Evolutionary conservation across 2,329 filamentous ascomycete genomes (phyloP).

Genomic region (Beauveria bassiana): DNA sequence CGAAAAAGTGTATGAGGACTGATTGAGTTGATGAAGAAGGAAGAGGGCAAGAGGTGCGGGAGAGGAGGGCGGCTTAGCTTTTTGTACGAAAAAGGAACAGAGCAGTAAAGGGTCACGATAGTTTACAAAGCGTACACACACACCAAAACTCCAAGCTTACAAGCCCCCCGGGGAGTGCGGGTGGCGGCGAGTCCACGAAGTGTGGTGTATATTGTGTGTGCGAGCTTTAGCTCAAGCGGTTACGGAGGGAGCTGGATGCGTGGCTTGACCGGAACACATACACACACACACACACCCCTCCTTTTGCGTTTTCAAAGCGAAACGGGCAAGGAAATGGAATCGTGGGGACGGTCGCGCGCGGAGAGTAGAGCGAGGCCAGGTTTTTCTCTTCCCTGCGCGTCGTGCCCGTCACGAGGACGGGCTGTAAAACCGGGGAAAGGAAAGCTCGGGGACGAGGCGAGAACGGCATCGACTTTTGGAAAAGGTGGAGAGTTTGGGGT

Average conservation of each 20-base stretch:
- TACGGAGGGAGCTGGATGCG: conserved; percentile 1
- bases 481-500: conserved; percentile 9
- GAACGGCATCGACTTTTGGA: conserved; percentile 8
- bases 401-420: conserved; percentile 6
- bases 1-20: not conserved
- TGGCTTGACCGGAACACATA: not conserved
- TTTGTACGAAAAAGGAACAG: conserved; percentile 4
- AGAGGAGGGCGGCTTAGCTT: not conserved
- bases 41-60: not conserved
- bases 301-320: not conserved
- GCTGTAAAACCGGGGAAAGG: conserved; percentile 3
- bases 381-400: not conserved
- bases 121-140: conserved; percentile 1
- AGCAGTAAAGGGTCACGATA: conserved; percentile 2
- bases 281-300: not conserved
- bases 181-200: not conserved
- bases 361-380: not conserved
- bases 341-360: not conserved
- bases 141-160: not conserved
- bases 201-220: not conserved
- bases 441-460: conserved; percentile 1
- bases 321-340: not conserved
- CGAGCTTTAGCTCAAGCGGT: not conserved
- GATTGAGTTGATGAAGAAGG: not conserved
- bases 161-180: not conserved